Conservation (phyloP, 2,329 filamentous ascomycete species). For the Zymoseptoria ardabiliae region DNA sequence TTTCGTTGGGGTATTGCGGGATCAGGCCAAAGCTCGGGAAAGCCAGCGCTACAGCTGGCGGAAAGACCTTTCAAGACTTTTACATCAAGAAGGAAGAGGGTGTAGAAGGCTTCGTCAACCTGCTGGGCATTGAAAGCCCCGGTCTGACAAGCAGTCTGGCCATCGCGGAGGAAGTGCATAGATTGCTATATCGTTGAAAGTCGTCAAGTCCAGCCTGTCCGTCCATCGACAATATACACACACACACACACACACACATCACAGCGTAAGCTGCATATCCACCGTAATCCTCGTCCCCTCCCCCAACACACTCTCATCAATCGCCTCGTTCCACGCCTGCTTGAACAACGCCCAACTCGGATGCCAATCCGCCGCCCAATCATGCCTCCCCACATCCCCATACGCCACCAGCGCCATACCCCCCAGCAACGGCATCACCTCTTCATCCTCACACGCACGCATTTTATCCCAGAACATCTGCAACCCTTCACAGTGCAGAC, state of each 20-base stretch:
- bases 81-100: constrained; percentile 70
- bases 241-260: constrained; percentile 2
- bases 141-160: constrained; percentile 82
- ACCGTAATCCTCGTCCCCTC: constrained; percentile 3
- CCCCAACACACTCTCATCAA: constrained; percentile 4
- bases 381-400: constrained; percentile 11
- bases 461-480: constrained; percentile 13
- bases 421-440: constrained; percentile 3
- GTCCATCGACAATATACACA: background rate
- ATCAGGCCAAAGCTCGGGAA: constrained; percentile 77
- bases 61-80: constrained; percentile 74
- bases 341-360: constrained; percentile 11
- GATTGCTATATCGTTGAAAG: constrained; percentile 41
- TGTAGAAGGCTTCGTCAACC: constrained; percentile 75
- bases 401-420: constrained; percentile 9
- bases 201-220: background rate
- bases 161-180: constrained; percentile 69
- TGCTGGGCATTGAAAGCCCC: constrained; percentile 88
- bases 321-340: constrained; percentile 12
- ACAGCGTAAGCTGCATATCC: constrained; percentile 4
- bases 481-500: constrained; percentile 15
- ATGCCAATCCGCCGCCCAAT: constrained; percentile 12
- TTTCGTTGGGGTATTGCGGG: constrained; percentile 80
- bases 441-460: constrained; percentile 5
- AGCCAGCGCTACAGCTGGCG: constrained; percentile 52